Conservation (phyloP, 2,329 filamentous ascomycete species). For the Leptographium wingfieldii region DNA sequence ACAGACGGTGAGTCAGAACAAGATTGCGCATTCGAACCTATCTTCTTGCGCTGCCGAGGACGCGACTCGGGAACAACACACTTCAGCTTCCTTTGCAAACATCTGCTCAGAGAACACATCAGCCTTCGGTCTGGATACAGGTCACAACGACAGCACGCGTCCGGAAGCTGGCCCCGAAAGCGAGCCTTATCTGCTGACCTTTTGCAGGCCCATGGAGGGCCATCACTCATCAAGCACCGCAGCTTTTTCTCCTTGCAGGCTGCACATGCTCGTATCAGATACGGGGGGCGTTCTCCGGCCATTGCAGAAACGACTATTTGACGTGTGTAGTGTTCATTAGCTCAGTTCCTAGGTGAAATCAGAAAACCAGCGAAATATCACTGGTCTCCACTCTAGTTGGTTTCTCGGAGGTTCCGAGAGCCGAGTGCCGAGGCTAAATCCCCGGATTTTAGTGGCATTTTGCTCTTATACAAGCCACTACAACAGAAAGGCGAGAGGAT, state of each 20-base stretch:
- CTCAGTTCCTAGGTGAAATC: background rate
- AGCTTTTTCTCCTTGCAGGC: slow-evolving; percentile 5
- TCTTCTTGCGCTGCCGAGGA: background rate
- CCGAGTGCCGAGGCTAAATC: background rate
- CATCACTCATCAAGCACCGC: slow-evolving; percentile 2
- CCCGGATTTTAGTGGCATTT: background rate
- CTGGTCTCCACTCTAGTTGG: background rate
- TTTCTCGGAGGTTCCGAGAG: background rate
- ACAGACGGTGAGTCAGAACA: background rate
- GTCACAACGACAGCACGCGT: background rate
- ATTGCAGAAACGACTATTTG: background rate
- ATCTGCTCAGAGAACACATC: background rate
- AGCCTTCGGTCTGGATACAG: background rate
- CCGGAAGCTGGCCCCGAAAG: background rate
- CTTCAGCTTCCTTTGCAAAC: slow-evolving; percentile 1
- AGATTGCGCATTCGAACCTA: background rate
- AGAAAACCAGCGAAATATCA: background rate
- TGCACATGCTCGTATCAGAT: background rate
- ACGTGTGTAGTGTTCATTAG: background rate
- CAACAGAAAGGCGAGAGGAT: background rate
- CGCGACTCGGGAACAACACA: slow-evolving; percentile 1
- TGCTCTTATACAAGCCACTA: background rate
- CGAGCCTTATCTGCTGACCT: background rate
- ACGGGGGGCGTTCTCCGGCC: background rate
- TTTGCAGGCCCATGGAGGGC: slow-evolving; percentile 1